Base-by-base conservation (phyloP, 2,329 filamentous ascomycete species). In the Graphiopsis chlorocephala region DNA sequence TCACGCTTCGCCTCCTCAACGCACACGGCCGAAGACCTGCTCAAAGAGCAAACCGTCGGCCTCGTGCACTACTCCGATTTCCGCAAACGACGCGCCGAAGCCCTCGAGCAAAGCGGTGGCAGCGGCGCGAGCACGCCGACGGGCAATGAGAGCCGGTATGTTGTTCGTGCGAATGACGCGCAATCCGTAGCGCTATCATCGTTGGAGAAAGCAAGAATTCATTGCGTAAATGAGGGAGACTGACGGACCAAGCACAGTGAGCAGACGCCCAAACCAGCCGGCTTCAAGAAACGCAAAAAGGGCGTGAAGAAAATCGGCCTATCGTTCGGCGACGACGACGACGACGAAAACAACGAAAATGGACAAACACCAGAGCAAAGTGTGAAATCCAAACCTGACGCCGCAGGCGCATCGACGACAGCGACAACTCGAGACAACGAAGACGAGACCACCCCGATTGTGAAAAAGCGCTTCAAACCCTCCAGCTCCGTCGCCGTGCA, bases 51-150 rank as follows among this genome's bases (percentile, higher is more conserved):
- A 73, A 96, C 92, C 0, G 93, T 97, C 69, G 95, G 95, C 47
- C 88, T 99, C 2, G 94, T 98, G 61, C 87, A 91, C 65, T 88
- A 97, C 50, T 92, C 91, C 69, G 95, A 98, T 76, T 98, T 96
- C 78, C 92, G 94, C 78, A 98, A 99, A 81, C 89, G 95, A 66
- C 92, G 94, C 78, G 93, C 93, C 71, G 92, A 97, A 78, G 92
- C 93, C n/a, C 82, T 97, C 56, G 94, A 97, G 77, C 89, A 92
- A 75, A 63, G 68, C 23, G 55, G 89, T 87, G 14, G 87, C 88
- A 73, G 90, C 61, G 81, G 84, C 63, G 79, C 81, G 33, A 81
- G 78, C 48, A 86, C 84, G 45, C 83, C 85, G 45, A 78, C 80
- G 52, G 86, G 88, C 76, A 83, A 28, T 23, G 28, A 38, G 10